Conservation (phyloP, 257 asterid species). For the Verbascum thapsus region DNA sequence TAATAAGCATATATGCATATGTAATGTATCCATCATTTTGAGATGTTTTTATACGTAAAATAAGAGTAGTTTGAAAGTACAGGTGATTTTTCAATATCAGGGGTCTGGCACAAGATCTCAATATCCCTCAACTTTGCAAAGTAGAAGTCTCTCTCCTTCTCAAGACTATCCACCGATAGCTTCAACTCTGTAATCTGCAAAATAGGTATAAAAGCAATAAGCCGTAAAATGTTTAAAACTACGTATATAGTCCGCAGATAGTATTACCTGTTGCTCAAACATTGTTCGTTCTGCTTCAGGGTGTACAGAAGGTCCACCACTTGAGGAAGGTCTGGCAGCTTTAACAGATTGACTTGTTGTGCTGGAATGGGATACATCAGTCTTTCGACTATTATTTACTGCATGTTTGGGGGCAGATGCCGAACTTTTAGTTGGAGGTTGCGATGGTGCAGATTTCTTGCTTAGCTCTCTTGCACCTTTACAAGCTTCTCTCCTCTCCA, state of each 20-base stretch:
- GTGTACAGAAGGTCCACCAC: constrained; percentile 56
- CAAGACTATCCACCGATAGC: constrained; percentile 79
- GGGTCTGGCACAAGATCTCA: constrained; percentile 80
- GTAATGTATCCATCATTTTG: constrained; percentile 1
- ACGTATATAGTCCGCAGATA: background rate
- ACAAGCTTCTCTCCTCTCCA: constrained; percentile 85
- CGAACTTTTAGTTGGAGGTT: constrained; percentile 53
- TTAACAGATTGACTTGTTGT: constrained; percentile 52
- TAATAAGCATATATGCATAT: background rate
- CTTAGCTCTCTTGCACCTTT: constrained; percentile 83
- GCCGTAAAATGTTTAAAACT: constrained; percentile 18
- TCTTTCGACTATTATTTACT: constrained; percentile 51
- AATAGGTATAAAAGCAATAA: constrained; percentile 19
- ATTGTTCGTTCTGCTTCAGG: constrained; percentile 60
- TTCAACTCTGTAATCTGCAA: constrained; percentile 84
- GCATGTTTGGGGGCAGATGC: constrained; percentile 56
- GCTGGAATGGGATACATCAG: constrained; percentile 48
- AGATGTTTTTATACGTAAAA: no score
- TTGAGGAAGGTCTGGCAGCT: constrained; percentile 70
- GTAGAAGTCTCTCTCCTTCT: constrained; percentile 95
- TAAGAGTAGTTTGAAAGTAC: no score
- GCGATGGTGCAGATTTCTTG: constrained; percentile 67
- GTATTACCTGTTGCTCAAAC: constrained; percentile 69
- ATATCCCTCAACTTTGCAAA: constrained; percentile 86
- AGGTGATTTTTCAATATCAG: constrained; percentile 61